Conservation (phyloP, 2,329 filamentous ascomycete species). For the Xylaria arbuscula region DNA sequence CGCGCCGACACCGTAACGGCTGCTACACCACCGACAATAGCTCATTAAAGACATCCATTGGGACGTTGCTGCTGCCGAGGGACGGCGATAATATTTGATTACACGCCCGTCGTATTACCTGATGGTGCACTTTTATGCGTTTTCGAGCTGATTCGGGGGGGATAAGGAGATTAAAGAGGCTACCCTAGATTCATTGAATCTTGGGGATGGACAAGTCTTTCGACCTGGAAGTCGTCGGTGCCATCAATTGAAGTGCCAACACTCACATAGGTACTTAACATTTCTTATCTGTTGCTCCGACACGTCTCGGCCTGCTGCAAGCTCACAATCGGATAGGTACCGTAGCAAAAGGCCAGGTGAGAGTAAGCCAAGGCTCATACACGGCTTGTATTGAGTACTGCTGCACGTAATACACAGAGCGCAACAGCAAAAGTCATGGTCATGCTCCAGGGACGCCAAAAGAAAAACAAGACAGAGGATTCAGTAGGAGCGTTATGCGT, state of each 20-base stretch:
- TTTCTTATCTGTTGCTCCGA: conserved; percentile 13
- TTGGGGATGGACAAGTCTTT: conserved; percentile 2
- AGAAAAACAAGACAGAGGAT: conserved; percentile 29
- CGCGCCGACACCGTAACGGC: conserved; percentile 42
- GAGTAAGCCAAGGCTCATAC: neutral
- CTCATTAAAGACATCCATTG: conserved; percentile 42
- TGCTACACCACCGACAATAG: conserved; percentile 35
- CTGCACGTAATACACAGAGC: conserved; percentile 3
- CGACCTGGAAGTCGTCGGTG: neutral
- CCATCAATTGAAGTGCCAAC: conserved; percentile 1
- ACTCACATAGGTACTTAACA: neutral
- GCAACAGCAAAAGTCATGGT: conserved; percentile 1
- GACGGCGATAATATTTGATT: conserved; percentile 3
- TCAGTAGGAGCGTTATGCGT: conserved; percentile 22
- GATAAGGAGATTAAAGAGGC: neutral
- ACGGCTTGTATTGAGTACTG: neutral
- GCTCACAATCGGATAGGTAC: neutral
- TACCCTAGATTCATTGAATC: neutral
- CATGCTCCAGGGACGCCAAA: neutral
- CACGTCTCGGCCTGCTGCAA: conserved; percentile 15
- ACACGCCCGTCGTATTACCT: conserved; percentile 6
- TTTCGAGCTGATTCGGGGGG: conserved; percentile 8
- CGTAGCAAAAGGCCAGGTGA: neutral
- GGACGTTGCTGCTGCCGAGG: conserved; percentile 39
- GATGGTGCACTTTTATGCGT: conserved; percentile 8